Base-by-base conservation (phyloP, 345 rosid genomes). In the Punica granatum region DNA sequence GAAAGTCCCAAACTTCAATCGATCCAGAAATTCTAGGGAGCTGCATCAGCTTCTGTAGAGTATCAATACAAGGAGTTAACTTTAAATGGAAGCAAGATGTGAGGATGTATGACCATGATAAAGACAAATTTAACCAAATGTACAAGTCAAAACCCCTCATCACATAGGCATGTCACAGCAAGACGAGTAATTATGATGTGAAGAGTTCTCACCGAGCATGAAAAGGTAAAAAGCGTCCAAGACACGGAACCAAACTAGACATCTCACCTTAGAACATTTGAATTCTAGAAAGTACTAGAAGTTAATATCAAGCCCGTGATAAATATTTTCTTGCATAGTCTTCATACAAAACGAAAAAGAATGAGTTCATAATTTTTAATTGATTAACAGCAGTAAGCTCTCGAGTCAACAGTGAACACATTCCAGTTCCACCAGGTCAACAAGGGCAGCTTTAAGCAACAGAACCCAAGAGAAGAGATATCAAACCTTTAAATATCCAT, bases 1-100 rank as follows among this genome's bases (percentile, higher is more conserved):
- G 85, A 69, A 95, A 95, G 83, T 92, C 98, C 99, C 99, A 90
- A 70, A 95, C 98, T 77, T 95, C 99, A 77, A 95, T 85, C 15
- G 98, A 95, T 75, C 96, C 98, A 46, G 99, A 92, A 81, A 95
- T 70, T 69, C 81, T 88, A 65, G 95, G 98, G 78, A 85, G 87
- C 79, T 86, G 97, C 83, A 95, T 76, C 48, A 95, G 86, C 78
- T 81, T 84, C 99, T 92, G 93, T 69, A 64, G 71, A 81, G 65
- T 65, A 72, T 30, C 75, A 53, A 54, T 73, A 28, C 8, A 61
- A 63, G 30, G 25, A 31, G 63, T 63, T 66, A 39, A 48, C 36
- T 15, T 37, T 37, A 5, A 53, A 37, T 65, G 37, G 64, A 25
- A 33, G 61, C 37, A 33, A 59, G 72, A 46, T 35, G 44, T 34